Percentiles rank a stretch among this genome's conserved stretches.
phyloP scores from a whole-genome alignment of 2,329 filamentous ascomycete genomes.

The Phialocephala subalpina region DNA sequence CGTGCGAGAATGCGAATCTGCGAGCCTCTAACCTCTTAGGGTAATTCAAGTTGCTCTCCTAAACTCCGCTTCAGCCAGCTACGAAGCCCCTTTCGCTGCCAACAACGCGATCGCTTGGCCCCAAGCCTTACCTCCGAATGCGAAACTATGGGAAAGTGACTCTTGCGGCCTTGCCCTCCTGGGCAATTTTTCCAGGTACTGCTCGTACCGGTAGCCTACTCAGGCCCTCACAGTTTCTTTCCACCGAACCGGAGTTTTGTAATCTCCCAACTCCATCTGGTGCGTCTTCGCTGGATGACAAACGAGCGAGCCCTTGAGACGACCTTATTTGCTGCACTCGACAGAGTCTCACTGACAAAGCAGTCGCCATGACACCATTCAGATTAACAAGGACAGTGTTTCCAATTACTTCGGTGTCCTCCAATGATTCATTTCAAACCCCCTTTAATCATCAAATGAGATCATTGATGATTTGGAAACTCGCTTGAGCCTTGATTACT shows the following conservation, averaged over 20 bases:
- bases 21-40: background rate
- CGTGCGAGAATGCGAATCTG: background rate
- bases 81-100: too few species aligned
- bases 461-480: slow-evolving; percentile 14
- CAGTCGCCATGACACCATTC: slow-evolving; percentile 27
- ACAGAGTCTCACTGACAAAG: slow-evolving; percentile 25
- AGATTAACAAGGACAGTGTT: slow-evolving; percentile 24
- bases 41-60: slow-evolving; percentile 5
- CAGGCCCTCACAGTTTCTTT: slow-evolving; percentile 1
- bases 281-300: slow-evolving; percentile 20
- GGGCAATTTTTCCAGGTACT: background rate
- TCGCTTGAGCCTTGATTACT: slow-evolving; percentile 8
- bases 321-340: slow-evolving; percentile 20
- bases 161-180: slow-evolving; percentile 10
- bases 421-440: slow-evolving; percentile 17
- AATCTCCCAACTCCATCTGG: slow-evolving; percentile 8
- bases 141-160: slow-evolving; percentile 19
- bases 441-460: slow-evolving; percentile 10
- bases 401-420: slow-evolving; percentile 17
- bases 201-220: slow-evolving; percentile 5
- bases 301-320: slow-evolving; percentile 13
- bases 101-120: too few species aligned
- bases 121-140: slow-evolving; percentile 19
- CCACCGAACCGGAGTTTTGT: slow-evolving; percentile 3
- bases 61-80: background rate